Conservation (phyloP, 23 red algal genomes). For the Agarophyton chilense region DNA sequence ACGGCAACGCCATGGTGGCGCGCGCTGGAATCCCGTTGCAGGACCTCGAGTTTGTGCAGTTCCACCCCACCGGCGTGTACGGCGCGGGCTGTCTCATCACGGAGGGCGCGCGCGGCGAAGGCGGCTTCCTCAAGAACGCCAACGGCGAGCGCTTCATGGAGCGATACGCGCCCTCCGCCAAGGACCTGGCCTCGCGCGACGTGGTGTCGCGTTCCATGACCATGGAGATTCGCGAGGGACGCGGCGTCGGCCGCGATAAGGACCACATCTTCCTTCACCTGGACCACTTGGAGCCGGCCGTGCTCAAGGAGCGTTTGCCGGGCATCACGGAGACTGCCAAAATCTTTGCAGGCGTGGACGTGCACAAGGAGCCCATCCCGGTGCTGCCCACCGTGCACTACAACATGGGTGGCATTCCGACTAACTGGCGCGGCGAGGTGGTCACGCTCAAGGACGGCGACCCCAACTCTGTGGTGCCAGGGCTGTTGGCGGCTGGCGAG, state of each 20-base stretch:
- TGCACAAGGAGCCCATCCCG: slow-evolving; percentile 94
- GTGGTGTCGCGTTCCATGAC: slow-evolving; percentile 98
- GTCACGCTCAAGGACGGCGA: slow-evolving; percentile 67
- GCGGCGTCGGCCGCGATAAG: slow-evolving; percentile 82
- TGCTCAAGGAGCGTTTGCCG: slow-evolving; percentile 81
- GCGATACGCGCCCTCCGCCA: slow-evolving; percentile 93
- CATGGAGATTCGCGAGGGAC: slow-evolving; percentile 91
- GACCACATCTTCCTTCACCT: slow-evolving; percentile 95
- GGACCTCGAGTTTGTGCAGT: slow-evolving; percentile 99
- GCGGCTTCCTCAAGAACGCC: slow-evolving; percentile 88
- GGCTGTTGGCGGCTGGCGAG: slow-evolving; percentile 88
- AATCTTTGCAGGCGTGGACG: slow-evolving; percentile 95
- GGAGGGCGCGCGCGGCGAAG: slow-evolving; percentile 94
- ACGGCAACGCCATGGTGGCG: slow-evolving; percentile 95
- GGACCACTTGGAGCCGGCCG: slow-evolving; percentile 85
- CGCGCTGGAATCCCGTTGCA: slow-evolving; percentile 90
- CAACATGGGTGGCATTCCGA: slow-evolving; percentile 99
- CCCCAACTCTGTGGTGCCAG: slow-evolving; percentile 82
- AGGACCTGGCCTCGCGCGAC: slow-evolving; percentile 95
- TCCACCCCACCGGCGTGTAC: slow-evolving; percentile 98
- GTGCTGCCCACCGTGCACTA: slow-evolving; percentile 98
- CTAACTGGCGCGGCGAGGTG: slow-evolving; percentile 95
- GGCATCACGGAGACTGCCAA: slow-evolving; percentile 95
- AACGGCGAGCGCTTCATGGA: slow-evolving; percentile 99
- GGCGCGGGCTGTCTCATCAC: slow-evolving; percentile 98